A percentile compares a stretch with the other conserved stretches of the same genome.
Conservation (phyloP, 306 rosid species). For the Prinsepia uniflora region DNA sequence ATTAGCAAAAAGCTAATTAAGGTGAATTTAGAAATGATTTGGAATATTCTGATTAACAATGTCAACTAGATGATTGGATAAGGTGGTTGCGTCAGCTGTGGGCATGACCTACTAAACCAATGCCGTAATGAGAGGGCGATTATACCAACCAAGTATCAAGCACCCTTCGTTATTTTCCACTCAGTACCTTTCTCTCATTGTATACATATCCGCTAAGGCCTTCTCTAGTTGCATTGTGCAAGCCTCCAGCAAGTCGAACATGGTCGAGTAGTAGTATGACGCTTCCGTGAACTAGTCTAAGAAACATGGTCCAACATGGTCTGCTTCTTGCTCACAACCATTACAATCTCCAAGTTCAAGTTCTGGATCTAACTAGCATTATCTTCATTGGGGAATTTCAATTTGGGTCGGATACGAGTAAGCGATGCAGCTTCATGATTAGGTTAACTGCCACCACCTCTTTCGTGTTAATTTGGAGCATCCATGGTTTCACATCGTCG, state of each 20-base stretch:
- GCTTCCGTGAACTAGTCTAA: constrained; percentile 87
- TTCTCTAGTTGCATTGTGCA: constrained; percentile 66
- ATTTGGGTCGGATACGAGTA: constrained; percentile 45
- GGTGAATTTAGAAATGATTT: constrained; percentile 25
- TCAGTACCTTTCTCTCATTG: constrained; percentile 69
- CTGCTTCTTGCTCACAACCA: constrained; percentile 83
- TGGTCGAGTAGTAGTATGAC: constrained; percentile 68
- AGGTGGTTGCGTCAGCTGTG: not conserved
- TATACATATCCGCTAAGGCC: constrained; percentile 71
- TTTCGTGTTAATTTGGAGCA: constrained; percentile 64
- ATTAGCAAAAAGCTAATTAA: not conserved
- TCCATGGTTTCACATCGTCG: constrained; percentile 90
- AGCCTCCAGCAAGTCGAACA: constrained; percentile 82
- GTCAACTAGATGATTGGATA: constrained; percentile 17
- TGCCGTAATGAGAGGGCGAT: constrained; percentile 77
- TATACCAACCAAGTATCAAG: constrained; percentile 86
- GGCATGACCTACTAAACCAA: constrained; percentile 69
- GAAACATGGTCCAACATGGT: constrained; percentile 63
- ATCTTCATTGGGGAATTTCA: constrained; percentile 28
- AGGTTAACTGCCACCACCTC: constrained; percentile 86
- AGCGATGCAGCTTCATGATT: constrained; percentile 76
- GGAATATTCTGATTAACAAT: constrained; percentile 10
- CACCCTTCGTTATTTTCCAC: constrained; percentile 85
- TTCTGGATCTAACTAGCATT: constrained; percentile 64
- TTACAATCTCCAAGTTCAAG: constrained; percentile 64